Conservation (phyloP, 495 filamentous ascomycete species). For the Penicillium nucicola region DNA sequence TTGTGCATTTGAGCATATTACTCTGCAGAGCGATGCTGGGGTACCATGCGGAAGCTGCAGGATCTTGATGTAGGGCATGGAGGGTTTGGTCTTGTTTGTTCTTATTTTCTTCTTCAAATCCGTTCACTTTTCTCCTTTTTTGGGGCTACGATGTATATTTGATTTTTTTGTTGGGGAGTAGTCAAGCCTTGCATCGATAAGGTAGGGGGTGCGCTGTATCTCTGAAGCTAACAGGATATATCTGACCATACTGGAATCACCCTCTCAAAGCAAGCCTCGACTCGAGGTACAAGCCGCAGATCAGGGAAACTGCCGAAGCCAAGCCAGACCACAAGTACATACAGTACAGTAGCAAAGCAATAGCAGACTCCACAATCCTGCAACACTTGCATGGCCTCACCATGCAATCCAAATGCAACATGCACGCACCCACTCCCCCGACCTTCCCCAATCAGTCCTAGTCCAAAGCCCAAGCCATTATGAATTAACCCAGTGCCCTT, state of each 20-base stretch:
- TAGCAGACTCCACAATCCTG: neutral
- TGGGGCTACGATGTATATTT: too few relatives aligned
- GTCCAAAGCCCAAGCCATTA: neutral
- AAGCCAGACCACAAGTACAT: neutral
- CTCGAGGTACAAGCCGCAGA: neutral
- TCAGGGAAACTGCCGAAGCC: neutral
- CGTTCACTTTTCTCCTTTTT: too few relatives aligned
- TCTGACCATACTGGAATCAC: too few relatives aligned
- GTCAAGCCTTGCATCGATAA: too few relatives aligned
- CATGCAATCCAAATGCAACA: neutral
- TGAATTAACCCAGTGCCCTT: constrained; percentile 9
- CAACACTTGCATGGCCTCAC: neutral
- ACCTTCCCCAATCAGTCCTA: neutral
- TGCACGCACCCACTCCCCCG: neutral
- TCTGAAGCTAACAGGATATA: too few relatives aligned
- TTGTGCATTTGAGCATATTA: constrained; percentile 12
- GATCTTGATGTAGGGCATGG: neutral
- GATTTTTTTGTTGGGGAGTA: too few relatives aligned
- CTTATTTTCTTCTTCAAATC: neutral
- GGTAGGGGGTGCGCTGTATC: too few relatives aligned
- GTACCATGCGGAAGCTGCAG: constrained; percentile 14
- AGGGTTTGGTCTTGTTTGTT: neutral
- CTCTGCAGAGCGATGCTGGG: constrained; percentile 12
- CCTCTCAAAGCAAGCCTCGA: neutral
- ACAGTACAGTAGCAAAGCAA: neutral